phyloP scores from a whole-genome alignment of 371 early-diverging fungal genomes.

The Mortierella sp. region DNA sequence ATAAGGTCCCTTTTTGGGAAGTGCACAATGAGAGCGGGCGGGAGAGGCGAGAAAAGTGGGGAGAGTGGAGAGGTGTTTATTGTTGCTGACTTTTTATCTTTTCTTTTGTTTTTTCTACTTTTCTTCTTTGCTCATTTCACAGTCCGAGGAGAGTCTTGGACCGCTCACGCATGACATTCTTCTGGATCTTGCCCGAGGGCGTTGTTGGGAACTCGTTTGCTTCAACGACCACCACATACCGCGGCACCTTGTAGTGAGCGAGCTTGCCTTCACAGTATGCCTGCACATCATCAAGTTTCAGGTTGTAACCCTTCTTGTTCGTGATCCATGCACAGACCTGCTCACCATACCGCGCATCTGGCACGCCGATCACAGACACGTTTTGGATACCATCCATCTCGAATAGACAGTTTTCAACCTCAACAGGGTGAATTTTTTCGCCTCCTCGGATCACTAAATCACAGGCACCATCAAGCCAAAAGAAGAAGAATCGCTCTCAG shows the following conservation, averaged over 20 bases:
- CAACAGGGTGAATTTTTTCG: constrained; percentile 58
- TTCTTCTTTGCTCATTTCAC: neutral
- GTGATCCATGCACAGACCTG: constrained; percentile 57
- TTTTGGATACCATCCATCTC: constrained; percentile 48
- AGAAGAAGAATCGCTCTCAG: neutral
- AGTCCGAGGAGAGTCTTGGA: constrained; percentile 24
- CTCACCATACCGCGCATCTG: constrained; percentile 55
- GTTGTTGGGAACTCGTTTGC: constrained; percentile 50
- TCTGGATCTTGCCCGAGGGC: constrained; percentile 56
- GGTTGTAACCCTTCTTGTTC: constrained; percentile 22
- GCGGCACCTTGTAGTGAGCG: constrained; percentile 56
- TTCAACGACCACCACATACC: constrained; percentile 41
- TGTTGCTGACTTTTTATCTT: neutral
- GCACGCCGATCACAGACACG: constrained; percentile 58
- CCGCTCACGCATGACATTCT: constrained; percentile 52
- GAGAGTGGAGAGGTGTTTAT: no score
- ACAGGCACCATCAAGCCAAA: constrained; percentile 7
- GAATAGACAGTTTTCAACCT: constrained; percentile 57
- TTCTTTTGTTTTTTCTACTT: neutral
- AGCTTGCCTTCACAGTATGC: constrained; percentile 51
- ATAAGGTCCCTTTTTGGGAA: no score
- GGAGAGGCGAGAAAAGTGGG: no score
- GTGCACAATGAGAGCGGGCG: no score
- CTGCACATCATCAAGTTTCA: constrained; percentile 34
- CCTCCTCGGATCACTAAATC: constrained; percentile 61